phyloP scores from a whole-genome alignment of 805 yeast species.

The Cyberlindnera euphorbiae region DNA sequence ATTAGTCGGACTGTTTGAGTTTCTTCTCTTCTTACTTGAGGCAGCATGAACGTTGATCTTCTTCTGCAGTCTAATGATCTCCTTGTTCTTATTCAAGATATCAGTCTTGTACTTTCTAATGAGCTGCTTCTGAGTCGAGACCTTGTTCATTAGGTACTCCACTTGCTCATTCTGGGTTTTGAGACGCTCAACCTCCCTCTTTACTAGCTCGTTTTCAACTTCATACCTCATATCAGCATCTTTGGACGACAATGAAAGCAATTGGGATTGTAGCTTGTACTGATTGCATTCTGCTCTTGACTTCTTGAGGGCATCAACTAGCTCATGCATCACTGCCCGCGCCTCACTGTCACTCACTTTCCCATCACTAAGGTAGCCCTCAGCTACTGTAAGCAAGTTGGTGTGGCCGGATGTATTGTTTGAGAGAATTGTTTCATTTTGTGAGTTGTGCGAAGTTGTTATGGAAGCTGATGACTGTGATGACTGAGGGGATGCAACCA shows the following conservation, averaged over 20 bases:
- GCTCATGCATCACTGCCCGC: conserved; percentile 13
- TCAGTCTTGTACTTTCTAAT: conserved; percentile 41
- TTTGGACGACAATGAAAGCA: conserved; percentile 37
- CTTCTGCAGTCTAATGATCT: conserved; percentile 36
- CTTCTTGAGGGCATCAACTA: conserved; percentile 22
- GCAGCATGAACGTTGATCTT: conserved; percentile 8
- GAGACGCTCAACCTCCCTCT: conserved; percentile 43
- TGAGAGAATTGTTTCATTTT: too few species aligned
- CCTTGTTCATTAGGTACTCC: conserved; percentile 33
- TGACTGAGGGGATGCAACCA: too few species aligned
- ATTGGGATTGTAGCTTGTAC: conserved; percentile 33
- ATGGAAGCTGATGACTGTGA: too few species aligned
- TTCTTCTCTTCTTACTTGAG: conserved; percentile 13
- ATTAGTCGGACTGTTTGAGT: conserved; percentile 10
- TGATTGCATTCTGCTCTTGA: conserved; percentile 30
- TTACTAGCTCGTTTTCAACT: conserved; percentile 41
- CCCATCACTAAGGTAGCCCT: neutral
- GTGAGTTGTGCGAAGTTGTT: too few species aligned
- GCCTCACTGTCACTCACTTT: conserved; percentile 6
- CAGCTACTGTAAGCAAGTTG: neutral
- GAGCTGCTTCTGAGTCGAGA: conserved; percentile 37
- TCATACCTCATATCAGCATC: conserved; percentile 42
- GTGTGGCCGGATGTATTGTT: too few species aligned
- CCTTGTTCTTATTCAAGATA: conserved; percentile 39
- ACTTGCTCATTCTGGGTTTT: conserved; percentile 29